phyloP scores from a whole-genome alignment of 495 filamentous ascomycete species.

The Trichoderma reesei region DNA sequence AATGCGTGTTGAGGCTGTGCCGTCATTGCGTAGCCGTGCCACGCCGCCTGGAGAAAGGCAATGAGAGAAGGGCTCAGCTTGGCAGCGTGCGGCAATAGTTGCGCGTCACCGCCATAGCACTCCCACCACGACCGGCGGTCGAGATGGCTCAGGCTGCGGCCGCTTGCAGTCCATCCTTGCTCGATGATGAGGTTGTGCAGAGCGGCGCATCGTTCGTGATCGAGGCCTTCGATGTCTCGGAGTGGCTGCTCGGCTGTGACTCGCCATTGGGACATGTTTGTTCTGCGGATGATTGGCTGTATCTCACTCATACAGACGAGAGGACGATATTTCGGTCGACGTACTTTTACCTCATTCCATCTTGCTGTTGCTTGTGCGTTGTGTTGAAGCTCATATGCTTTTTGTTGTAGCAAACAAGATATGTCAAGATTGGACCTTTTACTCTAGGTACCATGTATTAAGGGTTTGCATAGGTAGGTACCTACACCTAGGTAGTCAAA shows the following conservation, averaged over 20 bases:
- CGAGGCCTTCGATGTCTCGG: neutral
- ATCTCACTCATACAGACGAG: too few species aligned
- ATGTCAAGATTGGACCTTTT: too few species aligned
- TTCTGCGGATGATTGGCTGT: neutral
- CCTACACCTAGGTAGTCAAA: too few species aligned
- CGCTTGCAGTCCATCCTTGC: slow-evolving; percentile 4
- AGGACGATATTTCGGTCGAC: too few species aligned
- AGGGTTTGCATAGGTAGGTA: too few species aligned
- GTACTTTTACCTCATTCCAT: too few species aligned
- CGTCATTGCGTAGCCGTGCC: slow-evolving; percentile 1
- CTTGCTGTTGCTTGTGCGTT: too few species aligned
- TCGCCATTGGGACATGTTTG: slow-evolving; percentile 3
- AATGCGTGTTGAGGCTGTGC: slow-evolving; percentile 1
- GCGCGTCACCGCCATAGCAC: neutral
- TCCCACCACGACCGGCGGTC: slow-evolving; percentile 5
- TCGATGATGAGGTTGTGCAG: slow-evolving; percentile 4
- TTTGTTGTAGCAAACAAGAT: too few species aligned
- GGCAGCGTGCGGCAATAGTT: neutral
- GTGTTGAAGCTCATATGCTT: too few species aligned
- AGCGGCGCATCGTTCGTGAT: slow-evolving; percentile 1
- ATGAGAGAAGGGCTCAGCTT: neutral
- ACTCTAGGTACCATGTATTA: too few species aligned
- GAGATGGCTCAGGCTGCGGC: neutral
- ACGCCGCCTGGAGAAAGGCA: neutral
- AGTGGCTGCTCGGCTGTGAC: slow-evolving; percentile 3